These are phyloP conservation scores for Dendrothele bispora DNA, from an alignment of 768 basidiomycete species.

Conservation along the genomic window DNA sequence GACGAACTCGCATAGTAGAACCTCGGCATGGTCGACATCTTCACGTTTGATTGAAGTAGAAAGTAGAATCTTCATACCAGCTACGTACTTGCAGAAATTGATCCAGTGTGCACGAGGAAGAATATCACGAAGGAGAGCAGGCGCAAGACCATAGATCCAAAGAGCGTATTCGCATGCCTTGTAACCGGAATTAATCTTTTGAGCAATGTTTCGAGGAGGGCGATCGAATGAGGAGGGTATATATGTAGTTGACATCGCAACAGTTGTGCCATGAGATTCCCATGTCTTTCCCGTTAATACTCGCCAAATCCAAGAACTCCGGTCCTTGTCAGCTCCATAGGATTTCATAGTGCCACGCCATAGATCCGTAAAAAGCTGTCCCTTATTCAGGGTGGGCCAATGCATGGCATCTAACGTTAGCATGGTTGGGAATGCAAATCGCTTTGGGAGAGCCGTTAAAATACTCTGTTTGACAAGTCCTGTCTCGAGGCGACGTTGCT, in stretches of 20 bases:
- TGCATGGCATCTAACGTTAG: neutral
- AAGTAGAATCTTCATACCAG: conserved; percentile 19
- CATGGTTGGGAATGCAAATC: neutral
- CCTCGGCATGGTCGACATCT: neutral
- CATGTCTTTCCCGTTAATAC: conserved; percentile 13
- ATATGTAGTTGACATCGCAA: conserved; percentile 5
- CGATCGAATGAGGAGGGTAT: conserved; percentile 18
- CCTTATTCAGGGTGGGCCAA: neutral
- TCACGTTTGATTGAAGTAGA: conserved; percentile 8
- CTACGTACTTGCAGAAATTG: conserved; percentile 26
- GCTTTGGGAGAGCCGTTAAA: conserved; percentile 12
- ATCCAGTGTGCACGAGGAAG: conserved; percentile 22
- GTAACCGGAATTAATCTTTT: conserved; percentile 25
- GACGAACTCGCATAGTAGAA: neutral
- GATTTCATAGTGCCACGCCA: neutral
- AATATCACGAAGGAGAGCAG: conserved; percentile 21
- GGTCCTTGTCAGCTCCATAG: too few species aligned
- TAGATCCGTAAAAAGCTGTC: neutral
- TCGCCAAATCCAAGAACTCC: conserved; percentile 29
- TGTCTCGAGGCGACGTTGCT: conserved; percentile 11
- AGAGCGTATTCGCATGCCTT: conserved; percentile 15
- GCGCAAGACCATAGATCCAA: conserved; percentile 16
- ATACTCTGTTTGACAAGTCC: conserved; percentile 28
- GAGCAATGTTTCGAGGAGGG: conserved; percentile 24
- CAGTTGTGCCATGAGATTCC: conserved; percentile 15